Evolutionary conservation across 129 eudicot species (phyloP).

Genomic region (Centella asiatica): DNA sequence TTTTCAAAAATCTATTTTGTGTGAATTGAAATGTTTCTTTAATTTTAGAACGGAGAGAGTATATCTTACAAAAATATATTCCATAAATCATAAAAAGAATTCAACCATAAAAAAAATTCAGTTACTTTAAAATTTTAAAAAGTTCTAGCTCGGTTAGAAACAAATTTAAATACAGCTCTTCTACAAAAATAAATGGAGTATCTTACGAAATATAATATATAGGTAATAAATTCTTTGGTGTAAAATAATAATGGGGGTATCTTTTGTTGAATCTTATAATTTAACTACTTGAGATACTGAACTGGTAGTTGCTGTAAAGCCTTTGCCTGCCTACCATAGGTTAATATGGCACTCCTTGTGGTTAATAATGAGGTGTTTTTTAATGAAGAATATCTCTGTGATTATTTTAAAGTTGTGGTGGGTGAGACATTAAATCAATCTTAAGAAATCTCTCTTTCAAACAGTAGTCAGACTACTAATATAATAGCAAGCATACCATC

Average conservation of each 20-base stretch:
- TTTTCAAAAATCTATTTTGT: no score
- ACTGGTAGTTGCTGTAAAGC: not conserved
- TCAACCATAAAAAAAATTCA: no score
- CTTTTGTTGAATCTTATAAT: no score
- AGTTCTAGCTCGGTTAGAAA: no score
- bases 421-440: slow-evolving; percentile 6
- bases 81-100: no score
- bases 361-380: slow-evolving; percentile 4
- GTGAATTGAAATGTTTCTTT: no score
- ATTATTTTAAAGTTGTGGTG: not conserved
- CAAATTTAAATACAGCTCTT: no score
- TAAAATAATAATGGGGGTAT: not conserved
- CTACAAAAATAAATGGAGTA: no score
- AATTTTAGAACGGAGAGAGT: no score
- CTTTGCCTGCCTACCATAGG: not conserved
- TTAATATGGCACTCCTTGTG: slow-evolving; percentile 2
- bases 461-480: not conserved
- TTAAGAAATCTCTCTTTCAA: not conserved
- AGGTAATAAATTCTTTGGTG: not conserved
- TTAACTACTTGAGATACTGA: not conserved
- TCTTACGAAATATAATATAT: no score
- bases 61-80: no score
- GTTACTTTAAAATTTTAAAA: no score
- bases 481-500: not conserved
- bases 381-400: not conserved